phyloP scores from a whole-genome alignment of 2,329 filamentous ascomycete species.

The Penicillium rolfsii region DNA sequence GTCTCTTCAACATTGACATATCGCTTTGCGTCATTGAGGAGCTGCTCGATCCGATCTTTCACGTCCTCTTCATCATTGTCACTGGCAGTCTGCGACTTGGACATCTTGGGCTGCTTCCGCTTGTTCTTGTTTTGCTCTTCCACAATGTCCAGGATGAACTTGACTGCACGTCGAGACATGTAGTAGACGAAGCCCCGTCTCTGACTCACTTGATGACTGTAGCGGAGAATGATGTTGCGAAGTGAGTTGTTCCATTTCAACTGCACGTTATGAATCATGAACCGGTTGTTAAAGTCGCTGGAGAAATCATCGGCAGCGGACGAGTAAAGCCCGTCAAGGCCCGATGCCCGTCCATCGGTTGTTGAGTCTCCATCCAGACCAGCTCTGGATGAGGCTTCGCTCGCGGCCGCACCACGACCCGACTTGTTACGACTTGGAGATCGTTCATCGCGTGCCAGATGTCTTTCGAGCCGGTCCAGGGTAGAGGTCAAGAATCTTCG shows the following conservation, averaged over 20 bases:
- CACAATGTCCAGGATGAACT: constrained; percentile 96
- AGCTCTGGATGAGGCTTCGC: constrained; percentile 33
- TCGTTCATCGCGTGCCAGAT: constrained; percentile 46
- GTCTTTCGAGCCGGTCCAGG: constrained; percentile 60
- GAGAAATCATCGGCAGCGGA: constrained; percentile 78
- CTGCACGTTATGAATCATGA: constrained; percentile 96
- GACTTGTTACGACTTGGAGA: constrained; percentile 54
- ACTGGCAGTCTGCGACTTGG: constrained; percentile 29
- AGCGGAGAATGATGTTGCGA: constrained; percentile 93
- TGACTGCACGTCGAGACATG: constrained; percentile 90
- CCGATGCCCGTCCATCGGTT: constrained; percentile 58
- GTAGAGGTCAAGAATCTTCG: constrained; percentile 62
- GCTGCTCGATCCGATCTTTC: constrained; percentile 81
- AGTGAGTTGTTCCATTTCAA: constrained; percentile 98
- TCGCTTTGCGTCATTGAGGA: constrained; percentile 80
- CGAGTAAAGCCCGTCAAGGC: constrained; percentile 63
- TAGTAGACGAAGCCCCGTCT: constrained; percentile 97
- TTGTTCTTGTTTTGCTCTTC: constrained; percentile 86
- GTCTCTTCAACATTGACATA: constrained; percentile 75
- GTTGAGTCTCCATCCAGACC: constrained; percentile 46
- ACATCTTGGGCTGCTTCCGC: constrained; percentile 44
- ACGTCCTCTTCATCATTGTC: constrained; percentile 66
- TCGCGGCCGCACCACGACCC: constrained; percentile 25
- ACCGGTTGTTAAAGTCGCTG: constrained; percentile 96
- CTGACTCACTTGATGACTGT: constrained; percentile 96